A percentile compares a stretch with the other conserved stretches of the same genome.
Evolutionary conservation across 1,284 basidiomycete species (phyloP).

Genomic region (Puccinia coronata): DNA sequence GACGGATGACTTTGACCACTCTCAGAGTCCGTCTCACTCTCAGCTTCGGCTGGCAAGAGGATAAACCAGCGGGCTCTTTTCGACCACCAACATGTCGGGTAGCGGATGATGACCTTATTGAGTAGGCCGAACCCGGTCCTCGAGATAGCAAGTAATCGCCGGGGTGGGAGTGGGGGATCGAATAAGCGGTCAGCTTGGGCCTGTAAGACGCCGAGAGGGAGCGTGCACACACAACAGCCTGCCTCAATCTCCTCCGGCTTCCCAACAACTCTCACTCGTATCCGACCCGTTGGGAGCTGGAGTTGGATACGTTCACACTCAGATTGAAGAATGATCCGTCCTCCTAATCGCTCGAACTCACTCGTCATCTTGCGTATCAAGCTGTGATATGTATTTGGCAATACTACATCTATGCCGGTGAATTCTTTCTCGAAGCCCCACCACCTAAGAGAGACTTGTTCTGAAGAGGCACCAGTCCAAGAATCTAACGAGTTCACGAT

Average conservation of each 20-base stretch:
- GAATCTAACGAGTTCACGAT: conserved; percentile 50
- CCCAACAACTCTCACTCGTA: conserved; percentile 41
- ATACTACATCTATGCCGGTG: conserved; percentile 58
- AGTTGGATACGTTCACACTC: conserved; percentile 51
- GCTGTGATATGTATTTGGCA: conserved; percentile 56
- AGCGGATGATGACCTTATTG: conserved; percentile 59
- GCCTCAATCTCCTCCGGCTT: conserved; percentile 53
- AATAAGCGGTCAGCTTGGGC: conserved; percentile 53
- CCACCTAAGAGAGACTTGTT: conserved; percentile 57
- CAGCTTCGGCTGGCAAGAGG: conserved; percentile 51
- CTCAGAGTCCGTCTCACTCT: conserved; percentile 45
- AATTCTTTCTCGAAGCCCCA: conserved; percentile 58
- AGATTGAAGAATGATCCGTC: conserved; percentile 53
- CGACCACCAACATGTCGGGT: conserved; percentile 58
- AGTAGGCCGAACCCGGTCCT: conserved; percentile 58
- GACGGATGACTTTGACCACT: conserved; percentile 15
- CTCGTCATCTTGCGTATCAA: conserved; percentile 56
- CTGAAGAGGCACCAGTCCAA: conserved; percentile 56
- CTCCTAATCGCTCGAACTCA: conserved; percentile 53
- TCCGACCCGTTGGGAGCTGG: conserved; percentile 9
- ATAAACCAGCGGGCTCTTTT: conserved; percentile 47
- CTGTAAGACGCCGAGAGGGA: conserved; percentile 60
- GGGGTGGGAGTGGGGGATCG: conserved; percentile 56
- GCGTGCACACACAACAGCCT: conserved; percentile 56
- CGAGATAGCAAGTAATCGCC: conserved; percentile 57